Conservation (phyloP, 2,329 filamentous ascomycete species). For the Monosporascus cannonballus region DNA sequence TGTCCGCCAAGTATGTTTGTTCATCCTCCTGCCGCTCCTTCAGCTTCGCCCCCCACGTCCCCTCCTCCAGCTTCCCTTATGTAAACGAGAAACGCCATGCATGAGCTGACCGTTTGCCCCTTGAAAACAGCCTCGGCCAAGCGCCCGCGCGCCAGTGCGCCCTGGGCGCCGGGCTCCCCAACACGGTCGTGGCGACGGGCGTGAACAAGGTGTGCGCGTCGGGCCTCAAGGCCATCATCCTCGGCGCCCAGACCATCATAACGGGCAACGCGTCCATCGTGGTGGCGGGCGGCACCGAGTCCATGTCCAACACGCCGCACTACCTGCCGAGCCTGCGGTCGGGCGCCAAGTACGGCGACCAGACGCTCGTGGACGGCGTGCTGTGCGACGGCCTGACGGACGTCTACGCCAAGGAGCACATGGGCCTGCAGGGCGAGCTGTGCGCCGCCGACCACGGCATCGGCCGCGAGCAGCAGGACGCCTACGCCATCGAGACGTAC, state of each 20-base stretch:
- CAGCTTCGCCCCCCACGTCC: conserved; percentile 1
- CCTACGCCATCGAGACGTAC: conserved; percentile 93
- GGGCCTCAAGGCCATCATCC: conserved; percentile 85
- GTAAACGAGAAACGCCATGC: conserved; percentile 7
- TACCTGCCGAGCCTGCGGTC: conserved; percentile 84
- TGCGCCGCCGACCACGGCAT: conserved; percentile 81
- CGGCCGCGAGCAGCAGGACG: conserved; percentile 80
- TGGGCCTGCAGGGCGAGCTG: conserved; percentile 90
- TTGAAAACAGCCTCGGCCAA: conserved; percentile 71
- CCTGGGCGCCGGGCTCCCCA: conserved; percentile 76
- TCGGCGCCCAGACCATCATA: conserved; percentile 95
- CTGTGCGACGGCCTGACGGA: conserved; percentile 93
- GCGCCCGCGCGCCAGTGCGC: conserved; percentile 94
- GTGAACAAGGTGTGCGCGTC: conserved; percentile 99
- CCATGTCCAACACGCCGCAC: conserved; percentile 97
- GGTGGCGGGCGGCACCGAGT: conserved; percentile 91
- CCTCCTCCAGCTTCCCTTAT: conserved; percentile 1
- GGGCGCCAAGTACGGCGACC: conserved; percentile 91
- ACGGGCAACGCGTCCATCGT: conserved; percentile 90
- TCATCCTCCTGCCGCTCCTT: conserved; percentile 2
- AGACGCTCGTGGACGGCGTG: conserved; percentile 82
- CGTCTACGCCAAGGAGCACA: conserved; percentile 92
- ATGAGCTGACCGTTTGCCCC: conserved; percentile 3
- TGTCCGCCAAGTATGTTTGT: conserved; percentile 79
- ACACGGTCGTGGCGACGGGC: conserved; percentile 79